Evolutionary conservation across 768 basidiomycete genomes (phyloP).

Genomic region (Gloeostereum incarnatum): DNA sequence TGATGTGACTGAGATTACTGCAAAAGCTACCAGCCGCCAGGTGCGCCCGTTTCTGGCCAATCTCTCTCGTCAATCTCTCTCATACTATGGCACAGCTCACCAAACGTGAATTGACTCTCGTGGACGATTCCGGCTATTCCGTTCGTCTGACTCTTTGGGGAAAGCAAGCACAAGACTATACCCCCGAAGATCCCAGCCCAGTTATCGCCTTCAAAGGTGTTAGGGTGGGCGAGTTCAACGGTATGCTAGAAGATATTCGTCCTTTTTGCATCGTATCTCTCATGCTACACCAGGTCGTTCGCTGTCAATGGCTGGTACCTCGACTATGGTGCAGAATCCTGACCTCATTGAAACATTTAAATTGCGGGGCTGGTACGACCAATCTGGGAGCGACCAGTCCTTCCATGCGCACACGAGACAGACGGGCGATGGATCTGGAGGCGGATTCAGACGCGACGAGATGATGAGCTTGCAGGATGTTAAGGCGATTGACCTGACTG

Average conservation of each 20-base stretch:
- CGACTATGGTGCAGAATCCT: slow-evolving; percentile 78
- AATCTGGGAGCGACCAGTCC: slow-evolving; percentile 44
- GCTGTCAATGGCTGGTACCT: slow-evolving; percentile 75
- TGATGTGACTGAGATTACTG: slow-evolving; percentile 59
- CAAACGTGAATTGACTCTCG: slow-evolving; percentile 86
- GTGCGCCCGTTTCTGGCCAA: slow-evolving; percentile 23
- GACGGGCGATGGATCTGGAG: slow-evolving; percentile 17
- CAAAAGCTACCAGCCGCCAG: slow-evolving; percentile 63
- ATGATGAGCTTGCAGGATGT: slow-evolving; percentile 68
- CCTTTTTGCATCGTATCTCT: slow-evolving; percentile 2
- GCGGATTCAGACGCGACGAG: slow-evolving; percentile 60
- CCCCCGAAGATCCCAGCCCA: slow-evolving; percentile 41
- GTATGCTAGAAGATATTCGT: slow-evolving; percentile 31
- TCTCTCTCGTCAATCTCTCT: slow-evolving; percentile 1
- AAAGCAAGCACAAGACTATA: slow-evolving; percentile 81
- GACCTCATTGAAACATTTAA: slow-evolving; percentile 85
- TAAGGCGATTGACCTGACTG: slow-evolving; percentile 60
- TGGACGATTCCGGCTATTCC: slow-evolving; percentile 71
- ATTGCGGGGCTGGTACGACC: slow-evolving; percentile 90
- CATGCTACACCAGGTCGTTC: slow-evolving; percentile 49
- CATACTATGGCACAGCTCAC: slow-evolving; percentile 40
- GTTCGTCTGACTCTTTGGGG: slow-evolving; percentile 93
- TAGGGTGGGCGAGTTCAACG: slow-evolving; percentile 87
- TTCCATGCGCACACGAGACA: slow-evolving; percentile 64
- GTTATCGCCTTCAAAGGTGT: slow-evolving; percentile 93